Evolutionary conservation across 2,329 filamentous ascomycete species (phyloP).

Genomic region (Neofusicoccum sp.): DNA sequence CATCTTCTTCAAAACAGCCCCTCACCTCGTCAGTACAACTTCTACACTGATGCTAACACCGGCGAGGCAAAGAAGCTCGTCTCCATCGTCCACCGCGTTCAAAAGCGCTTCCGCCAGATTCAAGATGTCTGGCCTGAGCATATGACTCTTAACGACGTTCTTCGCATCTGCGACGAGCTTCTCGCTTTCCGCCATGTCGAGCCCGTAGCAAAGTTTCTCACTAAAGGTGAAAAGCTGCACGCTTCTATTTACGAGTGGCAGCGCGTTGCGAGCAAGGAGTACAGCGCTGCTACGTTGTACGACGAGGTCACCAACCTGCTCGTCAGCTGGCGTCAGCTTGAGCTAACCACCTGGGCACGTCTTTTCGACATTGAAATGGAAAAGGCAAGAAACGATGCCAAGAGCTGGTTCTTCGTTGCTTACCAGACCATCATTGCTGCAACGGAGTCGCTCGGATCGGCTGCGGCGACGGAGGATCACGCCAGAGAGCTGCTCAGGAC

Average conservation of each 20-base stretch:
- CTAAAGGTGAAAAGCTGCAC: constrained; percentile 85
- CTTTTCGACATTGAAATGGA: constrained; percentile 82
- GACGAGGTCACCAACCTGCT: constrained; percentile 79
- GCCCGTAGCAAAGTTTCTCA: constrained; percentile 83
- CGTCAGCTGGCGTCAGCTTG: constrained; percentile 86
- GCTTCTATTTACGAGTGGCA: constrained; percentile 91
- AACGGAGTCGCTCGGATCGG: constrained; percentile 64
- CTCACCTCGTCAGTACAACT: constrained; percentile 66
- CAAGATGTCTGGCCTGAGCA: constrained; percentile 67
- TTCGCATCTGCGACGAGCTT: constrained; percentile 73
- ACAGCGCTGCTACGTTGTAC: constrained; percentile 70
- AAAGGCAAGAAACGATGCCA: constrained; percentile 75
- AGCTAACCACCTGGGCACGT: constrained; percentile 88
- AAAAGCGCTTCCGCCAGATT: constrained; percentile 72
- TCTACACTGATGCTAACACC: constrained; percentile 83
- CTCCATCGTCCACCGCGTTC: constrained; percentile 67
- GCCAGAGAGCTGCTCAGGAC: constrained; percentile 71
- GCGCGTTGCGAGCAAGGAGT: constrained; percentile 80
- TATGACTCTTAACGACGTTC: constrained; percentile 79
- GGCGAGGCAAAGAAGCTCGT: constrained; percentile 75
- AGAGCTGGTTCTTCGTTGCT: constrained; percentile 94
- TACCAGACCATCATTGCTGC: constrained; percentile 86
- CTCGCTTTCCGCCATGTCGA: constrained; percentile 77
- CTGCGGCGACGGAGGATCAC: constrained; percentile 64
- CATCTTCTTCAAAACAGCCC: constrained; percentile 40